phyloP scores from a whole-genome alignment of 345 rosid species.

The Gossypium arboreum region DNA sequence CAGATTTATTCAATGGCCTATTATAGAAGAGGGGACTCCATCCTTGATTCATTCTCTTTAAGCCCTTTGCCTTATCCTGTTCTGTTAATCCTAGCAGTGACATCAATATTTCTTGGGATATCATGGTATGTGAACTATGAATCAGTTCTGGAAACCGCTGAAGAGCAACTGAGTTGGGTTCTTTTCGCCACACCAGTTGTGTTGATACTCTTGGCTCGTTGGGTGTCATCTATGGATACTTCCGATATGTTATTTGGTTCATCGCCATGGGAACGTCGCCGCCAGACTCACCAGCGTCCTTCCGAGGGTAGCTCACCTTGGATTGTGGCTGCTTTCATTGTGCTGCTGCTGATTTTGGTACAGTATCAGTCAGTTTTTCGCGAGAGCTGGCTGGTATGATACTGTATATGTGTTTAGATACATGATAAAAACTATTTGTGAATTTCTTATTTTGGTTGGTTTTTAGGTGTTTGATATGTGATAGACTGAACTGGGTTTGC shows the following conservation, averaged over 20 bases:
- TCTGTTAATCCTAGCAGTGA: conserved; percentile 60
- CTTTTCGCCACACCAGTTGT: conserved; percentile 55
- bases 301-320: conserved; percentile 84
- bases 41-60: conserved; percentile 63
- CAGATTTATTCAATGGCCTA: conserved; percentile 24
- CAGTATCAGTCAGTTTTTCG: conserved; percentile 69
- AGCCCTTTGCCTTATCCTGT: conserved; percentile 88
- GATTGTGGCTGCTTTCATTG: conserved; percentile 86
- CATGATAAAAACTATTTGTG: neutral
- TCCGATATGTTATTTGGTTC: conserved; percentile 39
- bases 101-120: conserved; percentile 45
- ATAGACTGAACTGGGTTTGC: neutral
- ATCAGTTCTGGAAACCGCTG: conserved; percentile 49
- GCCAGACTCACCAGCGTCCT: conserved; percentile 35
- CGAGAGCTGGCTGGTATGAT: conserved; percentile 48
- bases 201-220: conserved; percentile 50
- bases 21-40: conserved; percentile 43
- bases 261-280: conserved; percentile 56
- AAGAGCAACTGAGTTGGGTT: conserved; percentile 48
- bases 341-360: conserved; percentile 61
- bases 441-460: neutral
- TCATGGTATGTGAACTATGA: conserved; percentile 71
- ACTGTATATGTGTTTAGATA: no score
- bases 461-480: neutral
- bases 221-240: conserved; percentile 63